Conservation (phyloP, 192 early-diverging fungal species). For the Phlyctochytrium planicorne region DNA sequence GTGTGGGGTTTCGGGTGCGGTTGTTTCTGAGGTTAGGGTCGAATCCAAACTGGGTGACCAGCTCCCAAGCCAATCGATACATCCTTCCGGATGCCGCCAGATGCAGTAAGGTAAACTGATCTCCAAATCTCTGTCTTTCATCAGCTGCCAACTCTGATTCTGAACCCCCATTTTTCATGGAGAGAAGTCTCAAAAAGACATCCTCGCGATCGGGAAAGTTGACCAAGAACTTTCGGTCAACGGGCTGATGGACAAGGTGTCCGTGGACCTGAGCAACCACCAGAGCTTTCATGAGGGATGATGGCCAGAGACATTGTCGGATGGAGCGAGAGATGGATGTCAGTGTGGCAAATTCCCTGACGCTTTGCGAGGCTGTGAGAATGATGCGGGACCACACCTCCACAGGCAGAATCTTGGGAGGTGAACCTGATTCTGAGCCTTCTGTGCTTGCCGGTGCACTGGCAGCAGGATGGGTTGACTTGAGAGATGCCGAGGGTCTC, state of each 20-base stretch:
- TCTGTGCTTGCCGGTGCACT: too few relatives aligned
- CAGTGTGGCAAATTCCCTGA: background rate
- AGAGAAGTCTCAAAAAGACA: background rate
- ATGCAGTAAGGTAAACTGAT: background rate
- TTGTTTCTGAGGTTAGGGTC: background rate
- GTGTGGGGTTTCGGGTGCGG: background rate
- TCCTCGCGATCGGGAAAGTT: background rate
- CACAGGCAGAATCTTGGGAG: too few relatives aligned
- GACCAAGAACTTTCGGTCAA: background rate
- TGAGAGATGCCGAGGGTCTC: too few relatives aligned
- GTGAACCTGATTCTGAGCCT: too few relatives aligned
- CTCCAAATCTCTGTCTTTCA: background rate
- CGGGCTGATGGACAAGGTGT: background rate
- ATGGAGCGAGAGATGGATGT: background rate
- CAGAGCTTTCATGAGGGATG: background rate
- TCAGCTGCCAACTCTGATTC: too few relatives aligned
- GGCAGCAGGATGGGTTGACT: too few relatives aligned
- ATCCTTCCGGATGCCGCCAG: background rate
- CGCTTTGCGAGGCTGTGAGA: background rate
- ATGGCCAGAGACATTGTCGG: background rate
- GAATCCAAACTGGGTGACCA: background rate
- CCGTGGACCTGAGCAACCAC: background rate
- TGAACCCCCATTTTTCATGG: too few relatives aligned
- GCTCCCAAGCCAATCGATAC: background rate
- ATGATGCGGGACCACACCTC: background rate